A percentile compares a stretch with the other conserved stretches of the same genome.
These are phyloP conservation scores for Beta vulgaris DNA, from an alignment of 148 eudicot genomes.

Conservation along the genomic window DNA sequence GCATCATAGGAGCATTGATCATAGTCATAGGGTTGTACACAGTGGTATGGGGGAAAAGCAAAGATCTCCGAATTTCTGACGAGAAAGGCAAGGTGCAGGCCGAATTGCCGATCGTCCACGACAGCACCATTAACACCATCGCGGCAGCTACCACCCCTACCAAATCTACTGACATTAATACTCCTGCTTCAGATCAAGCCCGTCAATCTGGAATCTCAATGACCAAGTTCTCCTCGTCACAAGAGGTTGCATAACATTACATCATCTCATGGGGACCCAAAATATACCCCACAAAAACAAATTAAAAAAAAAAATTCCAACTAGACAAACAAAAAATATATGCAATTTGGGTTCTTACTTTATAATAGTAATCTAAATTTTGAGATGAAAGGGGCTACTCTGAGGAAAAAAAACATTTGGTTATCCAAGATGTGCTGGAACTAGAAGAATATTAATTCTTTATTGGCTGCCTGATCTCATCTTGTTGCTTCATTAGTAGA, in stretches of 20 bases:
- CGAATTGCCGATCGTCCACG: conserved; percentile 44
- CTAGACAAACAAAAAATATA: neutral
- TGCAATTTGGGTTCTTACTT: neutral
- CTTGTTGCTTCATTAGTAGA: conserved; percentile 13
- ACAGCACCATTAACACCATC: neutral
- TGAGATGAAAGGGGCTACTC: neutral
- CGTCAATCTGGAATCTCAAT: conserved; percentile 19
- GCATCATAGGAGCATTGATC: conserved; percentile 61
- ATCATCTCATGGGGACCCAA: neutral
- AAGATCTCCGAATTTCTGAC: conserved; percentile 31
- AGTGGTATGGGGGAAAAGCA: conserved; percentile 85
- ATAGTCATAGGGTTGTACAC: conserved; percentile 62
- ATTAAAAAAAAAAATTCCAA: too few species aligned
- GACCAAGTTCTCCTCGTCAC: conserved; percentile 28
- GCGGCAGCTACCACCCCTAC: neutral
- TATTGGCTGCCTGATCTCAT: neutral
- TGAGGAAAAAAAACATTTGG: neutral
- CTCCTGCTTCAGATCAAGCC: conserved; percentile 6
- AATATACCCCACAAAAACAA: too few species aligned
- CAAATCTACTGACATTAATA: conserved; percentile 12
- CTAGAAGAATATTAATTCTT: conserved; percentile 10
- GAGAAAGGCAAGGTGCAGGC: conserved; percentile 29
- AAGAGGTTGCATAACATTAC: conserved; percentile 17
- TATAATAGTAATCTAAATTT: neutral
- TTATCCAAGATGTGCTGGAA: neutral